Evolutionary conservation across 306 rosid species (phyloP).

Genomic region (Dalbergia cochinchinensis): DNA sequence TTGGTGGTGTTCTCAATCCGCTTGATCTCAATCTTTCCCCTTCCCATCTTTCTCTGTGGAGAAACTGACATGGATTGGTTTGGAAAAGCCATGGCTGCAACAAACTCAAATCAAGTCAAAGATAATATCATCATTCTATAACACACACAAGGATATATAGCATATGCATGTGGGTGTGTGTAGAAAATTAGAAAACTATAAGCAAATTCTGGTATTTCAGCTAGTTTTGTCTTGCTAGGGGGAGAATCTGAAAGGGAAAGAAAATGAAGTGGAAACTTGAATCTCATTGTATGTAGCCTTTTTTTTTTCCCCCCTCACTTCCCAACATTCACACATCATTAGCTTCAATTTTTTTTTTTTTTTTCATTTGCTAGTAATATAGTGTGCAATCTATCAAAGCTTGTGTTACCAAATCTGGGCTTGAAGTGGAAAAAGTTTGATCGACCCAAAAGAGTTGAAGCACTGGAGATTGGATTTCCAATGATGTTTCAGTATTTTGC

Average conservation of each 20-base stretch:
- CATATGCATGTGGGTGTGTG: not conserved
- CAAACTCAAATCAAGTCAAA: constrained; percentile 51
- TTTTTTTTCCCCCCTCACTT: not conserved
- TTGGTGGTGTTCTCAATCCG: constrained; percentile 98
- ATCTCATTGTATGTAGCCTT: constrained; percentile 32
- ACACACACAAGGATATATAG: not conserved
- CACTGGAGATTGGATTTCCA: constrained; percentile 52
- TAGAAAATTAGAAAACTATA: not conserved
- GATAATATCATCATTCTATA: constrained; percentile 35
- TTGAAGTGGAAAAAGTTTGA: constrained; percentile 47
- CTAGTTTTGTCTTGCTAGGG: constrained; percentile 36
- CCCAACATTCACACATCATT: constrained; percentile 43
- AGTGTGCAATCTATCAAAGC: constrained; percentile 38
- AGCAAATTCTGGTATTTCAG: not conserved
- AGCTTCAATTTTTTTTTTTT: constrained; percentile 11
- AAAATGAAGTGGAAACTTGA: not conserved
- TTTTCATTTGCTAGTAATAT: constrained; percentile 29
- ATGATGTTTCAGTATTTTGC: constrained; percentile 59
- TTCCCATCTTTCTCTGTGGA: constrained; percentile 86
- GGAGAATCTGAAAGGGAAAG: constrained; percentile 35
- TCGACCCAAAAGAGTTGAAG: constrained; percentile 64
- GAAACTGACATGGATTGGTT: constrained; percentile 61
- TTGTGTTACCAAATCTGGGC: constrained; percentile 56
- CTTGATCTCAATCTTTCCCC: constrained; percentile 98
- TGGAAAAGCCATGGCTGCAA: constrained; percentile 66